A percentile compares a stretch with the other conserved stretches of the same genome.
phyloP scores from a whole-genome alignment of 1,139 yeast species.

The Zygoascus sp. region DNA sequence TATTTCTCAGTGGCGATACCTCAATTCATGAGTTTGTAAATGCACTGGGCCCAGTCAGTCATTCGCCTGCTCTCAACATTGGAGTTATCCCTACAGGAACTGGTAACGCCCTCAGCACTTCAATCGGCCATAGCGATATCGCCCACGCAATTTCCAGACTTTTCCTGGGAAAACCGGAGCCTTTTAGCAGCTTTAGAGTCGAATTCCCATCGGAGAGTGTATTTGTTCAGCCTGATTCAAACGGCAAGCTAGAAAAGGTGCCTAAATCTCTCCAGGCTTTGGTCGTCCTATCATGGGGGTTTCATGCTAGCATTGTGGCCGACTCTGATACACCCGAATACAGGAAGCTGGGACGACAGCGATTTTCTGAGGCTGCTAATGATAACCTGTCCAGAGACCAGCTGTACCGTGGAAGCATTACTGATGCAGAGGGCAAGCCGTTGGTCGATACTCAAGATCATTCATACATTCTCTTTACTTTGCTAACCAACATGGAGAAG shows the following conservation, averaged over 20 bases:
- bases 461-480: conserved; percentile 64
- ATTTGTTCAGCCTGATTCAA: not conserved
- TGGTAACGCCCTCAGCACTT: conserved; percentile 74
- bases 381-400: conserved; percentile 49
- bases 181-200: conserved; percentile 54
- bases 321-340: conserved; percentile 68
- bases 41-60: conserved; percentile 33
- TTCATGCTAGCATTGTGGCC: conserved; percentile 82
- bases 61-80: conserved; percentile 32
- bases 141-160: conserved; percentile 44
- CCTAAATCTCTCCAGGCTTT: conserved; percentile 42
- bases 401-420: conserved; percentile 44
- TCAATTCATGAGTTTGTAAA: conserved; percentile 75
- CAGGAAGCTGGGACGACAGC: conserved; percentile 55
- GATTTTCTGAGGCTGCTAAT: conserved; percentile 68
- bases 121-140: conserved; percentile 47
- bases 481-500: conserved; percentile 61
- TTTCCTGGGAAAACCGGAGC: conserved; percentile 33
- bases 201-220: conserved; percentile 41
- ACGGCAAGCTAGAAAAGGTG: not conserved
- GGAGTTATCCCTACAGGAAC: conserved; percentile 75
- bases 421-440: conserved; percentile 8
- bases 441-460: conserved; percentile 33
- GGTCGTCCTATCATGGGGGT: conserved; percentile 78
- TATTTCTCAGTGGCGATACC: conserved; percentile 82